Base-by-base conservation (phyloP, 306 rosid genomes). In the Rosa rugosa region DNA sequence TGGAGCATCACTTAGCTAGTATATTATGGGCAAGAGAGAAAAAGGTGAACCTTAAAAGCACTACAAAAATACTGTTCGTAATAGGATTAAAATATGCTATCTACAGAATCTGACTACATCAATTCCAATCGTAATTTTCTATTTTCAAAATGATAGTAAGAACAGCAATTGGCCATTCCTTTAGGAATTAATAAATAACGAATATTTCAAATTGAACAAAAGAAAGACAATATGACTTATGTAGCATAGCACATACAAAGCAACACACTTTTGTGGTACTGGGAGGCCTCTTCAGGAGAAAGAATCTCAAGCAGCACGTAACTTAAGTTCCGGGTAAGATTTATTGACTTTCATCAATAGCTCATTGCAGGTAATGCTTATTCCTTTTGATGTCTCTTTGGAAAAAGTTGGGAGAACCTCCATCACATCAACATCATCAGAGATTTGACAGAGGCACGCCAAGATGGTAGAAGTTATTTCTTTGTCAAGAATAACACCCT, bases 351-450 rank as follows among this genome's bases (percentile, higher is more conserved):
- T 87, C 79, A 70, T 38, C 75, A 94, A 76, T 40, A 90, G 79
- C 74, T 89, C 90, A 44, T 80, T 38, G 74, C 94, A 92, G 57
- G 84, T 64, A 60, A 84, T 80, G 75, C 80, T 83, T 64, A 79
- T 63, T 82, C 84, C 88, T 79, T 86, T 71, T 0, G 87, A 72
- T 68, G 85, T 68, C 73, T 62, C 83, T 67, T 70, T 84, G 16
- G 89, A 77, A 86, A 91, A 92, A 0, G 75, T 87, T 16, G 91
- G 92, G 85, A 95, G 84, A 83, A 86, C 73, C 78, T 91, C 86
- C 80, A 78, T 49, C 36, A 92, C 46, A 86, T 86, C 89, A 80
- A 83, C 46, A 50, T 83, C 71, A 17, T 84, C 73, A 22, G 91
- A 63, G 59, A 81, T 77, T 76, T 86, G 72, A 71, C 96, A 86